These are phyloP conservation scores for Leccinum barrowsii DNA, from an alignment of 768 basidiomycete genomes.

Conservation along the genomic window DNA sequence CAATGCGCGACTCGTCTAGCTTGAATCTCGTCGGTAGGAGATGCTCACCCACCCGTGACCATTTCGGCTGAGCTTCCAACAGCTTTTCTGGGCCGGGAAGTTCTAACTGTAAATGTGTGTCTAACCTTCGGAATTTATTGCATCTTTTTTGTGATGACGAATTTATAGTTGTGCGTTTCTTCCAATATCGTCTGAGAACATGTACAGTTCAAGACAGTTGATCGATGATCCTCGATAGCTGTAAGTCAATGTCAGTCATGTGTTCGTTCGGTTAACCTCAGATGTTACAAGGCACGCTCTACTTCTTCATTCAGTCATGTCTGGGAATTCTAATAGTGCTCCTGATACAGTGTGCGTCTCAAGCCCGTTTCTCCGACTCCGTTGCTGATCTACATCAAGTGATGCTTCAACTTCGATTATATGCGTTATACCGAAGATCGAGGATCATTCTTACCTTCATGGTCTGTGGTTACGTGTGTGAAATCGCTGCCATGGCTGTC, in stretches of 20 bases:
- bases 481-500: constrained; percentile 5
- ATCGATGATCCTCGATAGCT: background rate
- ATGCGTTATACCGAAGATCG: constrained; percentile 9
- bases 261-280: background rate
- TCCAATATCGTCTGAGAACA: background rate
- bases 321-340: background rate
- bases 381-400: constrained; percentile 2
- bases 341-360: constrained; percentile 9
- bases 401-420: constrained; percentile 15
- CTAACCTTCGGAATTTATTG: background rate
- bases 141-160: background rate
- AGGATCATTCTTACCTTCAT: constrained; percentile 6
- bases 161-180: constrained; percentile 15
- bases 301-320: constrained; percentile 10
- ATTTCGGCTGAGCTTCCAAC: background rate
- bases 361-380: background rate
- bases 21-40: constrained; percentile 11
- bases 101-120: constrained; percentile 9
- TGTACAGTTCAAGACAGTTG: background rate
- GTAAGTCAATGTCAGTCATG: background rate
- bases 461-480: constrained; percentile 7
- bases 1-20: background rate
- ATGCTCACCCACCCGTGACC: background rate
- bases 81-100: constrained; percentile 14
- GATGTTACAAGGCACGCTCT: constrained; percentile 1